phyloP scores from a whole-genome alignment of 2,329 filamentous ascomycete species.

The Cordyceps farinosa region DNA sequence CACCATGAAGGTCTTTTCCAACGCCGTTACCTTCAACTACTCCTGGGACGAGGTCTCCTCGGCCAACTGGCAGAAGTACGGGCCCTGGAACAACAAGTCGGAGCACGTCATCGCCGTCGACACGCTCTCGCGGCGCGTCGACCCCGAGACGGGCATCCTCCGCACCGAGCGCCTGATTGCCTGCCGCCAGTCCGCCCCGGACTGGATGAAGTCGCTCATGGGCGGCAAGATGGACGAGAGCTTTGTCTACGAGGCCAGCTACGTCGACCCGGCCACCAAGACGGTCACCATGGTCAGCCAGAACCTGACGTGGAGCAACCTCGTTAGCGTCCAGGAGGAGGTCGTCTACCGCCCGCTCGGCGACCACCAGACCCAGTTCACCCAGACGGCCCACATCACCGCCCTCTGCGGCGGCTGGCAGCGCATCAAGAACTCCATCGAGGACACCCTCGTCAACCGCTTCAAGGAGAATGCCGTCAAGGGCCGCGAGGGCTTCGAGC shows the following conservation, averaged over 20 bases:
- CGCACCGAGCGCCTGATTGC: conserved; percentile 61
- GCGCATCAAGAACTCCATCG: conserved; percentile 92
- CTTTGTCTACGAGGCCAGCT: conserved; percentile 91
- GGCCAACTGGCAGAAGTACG: conserved; percentile 98
- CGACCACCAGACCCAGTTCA: conserved; percentile 68
- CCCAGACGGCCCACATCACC: conserved; percentile 87
- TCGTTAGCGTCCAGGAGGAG: conserved; percentile 89
- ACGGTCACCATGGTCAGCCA: conserved; percentile 96
- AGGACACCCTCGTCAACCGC: conserved; percentile 81
- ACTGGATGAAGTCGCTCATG: conserved; percentile 77
- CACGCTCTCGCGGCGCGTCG: conserved; percentile 70
- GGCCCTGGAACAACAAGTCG: conserved; percentile 98
- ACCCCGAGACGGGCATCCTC: conserved; percentile 55
- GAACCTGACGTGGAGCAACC: conserved; percentile 89
- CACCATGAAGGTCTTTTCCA: conserved; percentile 92
- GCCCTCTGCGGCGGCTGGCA: conserved; percentile 96
- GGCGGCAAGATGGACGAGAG: conserved; percentile 71
- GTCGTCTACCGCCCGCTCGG: conserved; percentile 72
- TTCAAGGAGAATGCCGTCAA: conserved; percentile 90
- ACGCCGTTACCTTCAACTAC: conserved; percentile 87
- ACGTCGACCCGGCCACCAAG: conserved; percentile 78
- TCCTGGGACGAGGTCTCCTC: conserved; percentile 98
- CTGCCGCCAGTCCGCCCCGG: conserved; percentile 62
- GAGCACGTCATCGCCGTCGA: conserved; percentile 95
- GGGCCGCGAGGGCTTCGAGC: conserved; percentile 92